Evolutionary conservation across 2,329 filamentous ascomycete species (phyloP).

Genomic region (Aureobasidium leucospermi): DNA sequence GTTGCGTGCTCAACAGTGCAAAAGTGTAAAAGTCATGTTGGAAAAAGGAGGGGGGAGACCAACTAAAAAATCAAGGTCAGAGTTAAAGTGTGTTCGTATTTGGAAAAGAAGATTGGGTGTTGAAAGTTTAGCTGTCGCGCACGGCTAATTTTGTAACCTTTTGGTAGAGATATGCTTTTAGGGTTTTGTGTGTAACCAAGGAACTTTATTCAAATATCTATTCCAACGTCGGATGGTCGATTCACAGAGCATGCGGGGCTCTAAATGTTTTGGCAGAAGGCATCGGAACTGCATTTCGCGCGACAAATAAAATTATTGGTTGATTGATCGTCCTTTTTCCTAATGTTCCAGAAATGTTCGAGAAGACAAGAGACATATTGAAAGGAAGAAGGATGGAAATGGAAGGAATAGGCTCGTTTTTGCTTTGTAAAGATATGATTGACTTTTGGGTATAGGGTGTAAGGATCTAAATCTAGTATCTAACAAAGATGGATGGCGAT

Average conservation of each 20-base stretch:
- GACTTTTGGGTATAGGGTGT: constrained; percentile 1
- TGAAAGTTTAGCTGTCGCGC: neutral
- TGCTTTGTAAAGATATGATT: neutral
- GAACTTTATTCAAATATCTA: neutral
- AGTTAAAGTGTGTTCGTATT: neutral
- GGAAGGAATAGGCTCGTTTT: neutral
- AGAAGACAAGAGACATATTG: neutral
- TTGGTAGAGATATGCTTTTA: neutral
- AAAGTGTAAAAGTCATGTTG: constrained; percentile 2
- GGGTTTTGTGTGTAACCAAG: neutral
- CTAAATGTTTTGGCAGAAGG: neutral
- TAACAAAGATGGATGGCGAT: neutral
- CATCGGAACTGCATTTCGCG: neutral
- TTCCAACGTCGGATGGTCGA: neutral
- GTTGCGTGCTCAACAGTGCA: neutral
- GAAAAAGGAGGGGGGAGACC: neutral
- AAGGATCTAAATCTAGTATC: constrained; percentile 5
- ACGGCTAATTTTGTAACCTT: neutral
- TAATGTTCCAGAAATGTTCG: neutral
- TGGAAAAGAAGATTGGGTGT: neutral
- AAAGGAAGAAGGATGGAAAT: neutral
- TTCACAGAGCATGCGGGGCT: neutral
- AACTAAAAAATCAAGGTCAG: neutral
- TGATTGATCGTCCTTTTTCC: neutral
- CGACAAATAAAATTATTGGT: neutral